These are phyloP conservation scores for Cryptococcus sp. DNA, from an alignment of 1,284 basidiomycete species.

Conservation along the genomic window DNA sequence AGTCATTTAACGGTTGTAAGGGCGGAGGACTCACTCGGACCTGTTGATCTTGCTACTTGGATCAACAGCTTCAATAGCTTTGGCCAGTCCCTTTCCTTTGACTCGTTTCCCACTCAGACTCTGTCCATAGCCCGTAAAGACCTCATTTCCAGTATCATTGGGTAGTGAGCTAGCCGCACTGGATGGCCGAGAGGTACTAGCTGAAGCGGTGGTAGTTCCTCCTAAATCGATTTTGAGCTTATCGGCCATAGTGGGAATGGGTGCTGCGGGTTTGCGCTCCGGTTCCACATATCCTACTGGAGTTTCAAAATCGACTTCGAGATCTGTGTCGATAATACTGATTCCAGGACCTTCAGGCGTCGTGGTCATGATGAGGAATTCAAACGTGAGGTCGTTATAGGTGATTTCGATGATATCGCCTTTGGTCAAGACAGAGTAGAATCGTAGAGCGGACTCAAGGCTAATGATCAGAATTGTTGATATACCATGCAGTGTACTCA, in stretches of 20 bases:
- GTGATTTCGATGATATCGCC: constrained; percentile 89
- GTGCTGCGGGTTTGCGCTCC: constrained; percentile 71
- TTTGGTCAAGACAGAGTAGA: constrained; percentile 85
- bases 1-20: background rate
- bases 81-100: constrained; percentile 84
- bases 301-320: constrained; percentile 61
- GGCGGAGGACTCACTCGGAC: constrained; percentile 76
- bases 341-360: constrained; percentile 84
- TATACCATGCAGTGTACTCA: constrained; percentile 54
- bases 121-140: constrained; percentile 88
- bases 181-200: constrained; percentile 69
- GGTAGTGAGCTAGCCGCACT: constrained; percentile 17
- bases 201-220: constrained; percentile 60
- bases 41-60: constrained; percentile 79
- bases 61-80: constrained; percentile 73
- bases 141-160: constrained; percentile 62
- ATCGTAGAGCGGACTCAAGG: constrained; percentile 89
- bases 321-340: constrained; percentile 87
- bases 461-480: constrained; percentile 54
- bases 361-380: constrained; percentile 92
- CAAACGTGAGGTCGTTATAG: constrained; percentile 90
- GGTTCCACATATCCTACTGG: constrained; percentile 77
- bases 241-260: constrained; percentile 89
- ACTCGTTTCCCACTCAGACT: constrained; percentile 81
- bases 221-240: constrained; percentile 93